These are phyloP conservation scores for Starmerella apis DNA, from an alignment of 805 yeast genomes.

Conservation along the genomic window DNA sequence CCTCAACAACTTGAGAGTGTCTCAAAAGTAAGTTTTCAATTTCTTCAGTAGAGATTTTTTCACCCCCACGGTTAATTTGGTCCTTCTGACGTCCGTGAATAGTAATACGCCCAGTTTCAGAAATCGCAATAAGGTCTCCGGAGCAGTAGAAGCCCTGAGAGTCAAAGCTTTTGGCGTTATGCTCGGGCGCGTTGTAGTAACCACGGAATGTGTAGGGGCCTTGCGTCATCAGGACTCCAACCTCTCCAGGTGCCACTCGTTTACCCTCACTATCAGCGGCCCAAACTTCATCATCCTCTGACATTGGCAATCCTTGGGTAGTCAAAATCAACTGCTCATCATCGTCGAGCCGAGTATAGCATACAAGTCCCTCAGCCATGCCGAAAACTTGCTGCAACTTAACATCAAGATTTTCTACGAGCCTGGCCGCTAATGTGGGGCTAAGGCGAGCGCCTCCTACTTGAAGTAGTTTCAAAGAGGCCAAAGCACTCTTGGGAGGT, in stretches of 20 bases:
- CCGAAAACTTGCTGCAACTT: conserved; percentile 20
- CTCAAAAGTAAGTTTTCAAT: conserved; percentile 19
- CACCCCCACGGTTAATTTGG: conserved; percentile 21
- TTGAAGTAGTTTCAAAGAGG: conserved; percentile 14
- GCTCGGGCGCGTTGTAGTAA: conserved; percentile 18
- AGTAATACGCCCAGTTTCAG: conserved; percentile 13
- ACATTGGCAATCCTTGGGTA: conserved; percentile 20
- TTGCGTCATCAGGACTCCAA: conserved; percentile 18
- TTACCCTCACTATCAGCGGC: conserved; percentile 13
- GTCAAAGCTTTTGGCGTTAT: conserved; percentile 16
- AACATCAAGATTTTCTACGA: conserved; percentile 9
- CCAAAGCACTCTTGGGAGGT: neutral
- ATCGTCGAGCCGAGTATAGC: conserved; percentile 17
- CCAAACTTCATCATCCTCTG: conserved; percentile 17
- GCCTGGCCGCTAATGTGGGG: conserved; percentile 15
- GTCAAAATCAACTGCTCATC: conserved; percentile 7
- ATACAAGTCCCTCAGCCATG: conserved; percentile 21
- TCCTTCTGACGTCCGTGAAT: conserved; percentile 20
- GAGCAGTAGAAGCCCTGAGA: conserved; percentile 18
- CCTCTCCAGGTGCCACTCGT: conserved; percentile 8
- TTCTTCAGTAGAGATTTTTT: conserved; percentile 17
- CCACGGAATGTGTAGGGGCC: conserved; percentile 22
- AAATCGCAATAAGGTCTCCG: conserved; percentile 18
- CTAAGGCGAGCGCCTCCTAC: conserved; percentile 19
- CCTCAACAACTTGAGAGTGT: conserved; percentile 16